These are phyloP conservation scores for Malassezia nana DNA, from an alignment of 1,284 basidiomycete species.

Conservation along the genomic window DNA sequence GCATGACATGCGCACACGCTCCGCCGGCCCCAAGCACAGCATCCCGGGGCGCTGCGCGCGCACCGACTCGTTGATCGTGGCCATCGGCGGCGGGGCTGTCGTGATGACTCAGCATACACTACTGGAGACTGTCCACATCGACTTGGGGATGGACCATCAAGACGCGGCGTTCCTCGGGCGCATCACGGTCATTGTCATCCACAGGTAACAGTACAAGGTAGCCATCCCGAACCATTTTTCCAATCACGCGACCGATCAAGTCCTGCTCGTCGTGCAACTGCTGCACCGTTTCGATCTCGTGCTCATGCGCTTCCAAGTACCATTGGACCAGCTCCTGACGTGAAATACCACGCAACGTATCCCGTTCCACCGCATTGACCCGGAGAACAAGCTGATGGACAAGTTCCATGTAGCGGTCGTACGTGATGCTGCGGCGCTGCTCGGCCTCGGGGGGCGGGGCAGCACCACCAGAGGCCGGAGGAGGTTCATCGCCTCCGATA, in stretches of 20 bases:
- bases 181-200: slow-evolving; percentile 23
- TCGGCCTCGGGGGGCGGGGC: background rate
- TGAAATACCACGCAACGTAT: slow-evolving; percentile 62
- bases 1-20: background rate
- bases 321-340: slow-evolving; percentile 81
- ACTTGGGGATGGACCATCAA: slow-evolving; percentile 40
- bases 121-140: slow-evolving; percentile 34
- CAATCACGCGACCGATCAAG: slow-evolving; percentile 77
- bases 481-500: background rate
- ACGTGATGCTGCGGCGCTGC: slow-evolving; percentile 60
- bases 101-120: slow-evolving; percentile 4
- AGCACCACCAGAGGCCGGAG: background rate
- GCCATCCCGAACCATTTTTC: slow-evolving; percentile 71
- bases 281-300: slow-evolving; percentile 70
- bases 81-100: background rate
- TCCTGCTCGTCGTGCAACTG: slow-evolving; percentile 86
- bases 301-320: slow-evolving; percentile 79
- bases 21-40: background rate
- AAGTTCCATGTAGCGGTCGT: slow-evolving; percentile 85
- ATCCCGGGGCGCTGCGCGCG: background rate
- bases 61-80: background rate
- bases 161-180: slow-evolving; percentile 15
- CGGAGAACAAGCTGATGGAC: slow-evolving; percentile 79
- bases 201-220: slow-evolving; percentile 41
- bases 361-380: slow-evolving; percentile 66